Evolutionary conservation across 345 rosid species (phyloP).

Genomic region (Heritiera littoralis): DNA sequence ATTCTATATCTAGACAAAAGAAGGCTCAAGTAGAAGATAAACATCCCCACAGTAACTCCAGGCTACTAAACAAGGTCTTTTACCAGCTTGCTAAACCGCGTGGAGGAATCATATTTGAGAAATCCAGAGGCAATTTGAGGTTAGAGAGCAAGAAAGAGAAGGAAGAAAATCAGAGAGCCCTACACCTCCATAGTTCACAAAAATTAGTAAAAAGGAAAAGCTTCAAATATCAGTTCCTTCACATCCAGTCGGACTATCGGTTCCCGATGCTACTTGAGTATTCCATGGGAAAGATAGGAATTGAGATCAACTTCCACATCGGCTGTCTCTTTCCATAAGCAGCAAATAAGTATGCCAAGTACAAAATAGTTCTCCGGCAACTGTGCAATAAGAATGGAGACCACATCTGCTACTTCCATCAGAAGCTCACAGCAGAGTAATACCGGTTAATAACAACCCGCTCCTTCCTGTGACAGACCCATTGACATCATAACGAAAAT

Average conservation of each 20-base stretch:
- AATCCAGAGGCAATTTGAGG: background rate
- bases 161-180: background rate
- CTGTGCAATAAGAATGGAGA: background rate
- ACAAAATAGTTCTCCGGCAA: background rate
- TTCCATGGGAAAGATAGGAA: background rate
- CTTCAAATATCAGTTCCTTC: background rate
- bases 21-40: background rate
- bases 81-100: too few relatives aligned
- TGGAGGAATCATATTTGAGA: background rate
- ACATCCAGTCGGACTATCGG: background rate
- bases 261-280: background rate
- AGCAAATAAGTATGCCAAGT: background rate
- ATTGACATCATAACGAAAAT: background rate
- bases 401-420: background rate
- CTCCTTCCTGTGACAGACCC: background rate
- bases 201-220: background rate
- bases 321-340: background rate
- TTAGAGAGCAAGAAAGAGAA: background rate
- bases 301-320: background rate
- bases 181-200: background rate
- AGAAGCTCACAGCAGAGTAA: background rate
- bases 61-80: background rate
- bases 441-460: background rate
- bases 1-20: background rate
- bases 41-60: background rate